Conservation (phyloP, 768 basidiomycete species). For the Lepiota brunneoincarnata region DNA sequence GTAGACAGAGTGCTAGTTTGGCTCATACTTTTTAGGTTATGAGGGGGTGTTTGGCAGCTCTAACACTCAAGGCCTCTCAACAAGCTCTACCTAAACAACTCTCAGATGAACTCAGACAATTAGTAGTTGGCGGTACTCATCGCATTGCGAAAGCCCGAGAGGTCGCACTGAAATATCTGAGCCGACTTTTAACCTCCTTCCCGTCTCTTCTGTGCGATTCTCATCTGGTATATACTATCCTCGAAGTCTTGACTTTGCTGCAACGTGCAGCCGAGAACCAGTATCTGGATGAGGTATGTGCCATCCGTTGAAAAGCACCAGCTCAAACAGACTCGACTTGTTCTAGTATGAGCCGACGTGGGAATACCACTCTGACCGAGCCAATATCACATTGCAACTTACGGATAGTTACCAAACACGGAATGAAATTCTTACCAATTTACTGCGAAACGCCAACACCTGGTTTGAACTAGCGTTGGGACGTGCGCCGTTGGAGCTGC, state of each 20-base stretch:
- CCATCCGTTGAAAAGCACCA: conserved; percentile 1
- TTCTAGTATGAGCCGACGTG: conserved; percentile 85
- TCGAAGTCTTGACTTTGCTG: conserved; percentile 89
- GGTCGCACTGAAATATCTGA: conserved; percentile 78
- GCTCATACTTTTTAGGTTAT: conserved; percentile 57
- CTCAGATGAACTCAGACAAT: conserved; percentile 67
- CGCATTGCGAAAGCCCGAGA: conserved; percentile 79
- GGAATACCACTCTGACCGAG: conserved; percentile 78
- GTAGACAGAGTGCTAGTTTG: conserved; percentile 2
- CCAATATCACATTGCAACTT: conserved; percentile 71
- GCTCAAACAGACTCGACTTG: background rate
- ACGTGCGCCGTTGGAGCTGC: conserved; percentile 88
- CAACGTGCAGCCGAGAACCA: conserved; percentile 89
- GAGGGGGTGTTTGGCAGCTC: conserved; percentile 64
- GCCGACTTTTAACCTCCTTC: conserved; percentile 85
- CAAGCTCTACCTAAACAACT: conserved; percentile 73
- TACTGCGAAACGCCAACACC: conserved; percentile 68
- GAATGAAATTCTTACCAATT: conserved; percentile 75
- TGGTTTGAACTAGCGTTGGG: conserved; percentile 90
- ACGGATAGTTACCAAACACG: conserved; percentile 85
- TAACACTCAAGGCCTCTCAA: conserved; percentile 72
- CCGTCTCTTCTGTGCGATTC: conserved; percentile 94
- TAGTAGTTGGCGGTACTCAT: conserved; percentile 80
- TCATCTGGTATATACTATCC: conserved; percentile 80
- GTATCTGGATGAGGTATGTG: conserved; percentile 79